A percentile compares a stretch with the other conserved stretches of the same genome.
phyloP scores from a whole-genome alignment of 805 yeast genomes.

The Kodamaea sagamina region DNA sequence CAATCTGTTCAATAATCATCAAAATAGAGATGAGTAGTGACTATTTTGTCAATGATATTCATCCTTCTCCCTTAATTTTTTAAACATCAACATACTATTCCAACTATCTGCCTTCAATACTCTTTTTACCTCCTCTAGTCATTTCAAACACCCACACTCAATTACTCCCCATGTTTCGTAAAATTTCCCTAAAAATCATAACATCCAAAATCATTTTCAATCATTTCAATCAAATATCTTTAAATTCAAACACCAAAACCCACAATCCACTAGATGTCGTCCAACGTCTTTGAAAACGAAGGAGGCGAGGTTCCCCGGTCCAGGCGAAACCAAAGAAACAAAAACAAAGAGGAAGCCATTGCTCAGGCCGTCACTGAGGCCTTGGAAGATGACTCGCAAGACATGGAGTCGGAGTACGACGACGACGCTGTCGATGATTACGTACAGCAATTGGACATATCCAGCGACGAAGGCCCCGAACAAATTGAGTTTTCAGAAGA shows the following conservation, averaged over 20 bases:
- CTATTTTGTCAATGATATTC: too few species aligned
- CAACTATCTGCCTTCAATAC: too few species aligned
- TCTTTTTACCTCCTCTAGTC: too few species aligned
- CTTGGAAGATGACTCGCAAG: neutral
- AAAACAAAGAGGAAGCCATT: neutral
- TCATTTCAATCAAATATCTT: too few species aligned
- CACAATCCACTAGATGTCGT: conserved; percentile 18
- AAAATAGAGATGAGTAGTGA: too few species aligned
- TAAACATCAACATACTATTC: too few species aligned
- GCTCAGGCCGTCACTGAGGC: neutral
- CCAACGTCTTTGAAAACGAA: conserved; percentile 24
- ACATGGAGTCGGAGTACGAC: conserved; percentile 1
- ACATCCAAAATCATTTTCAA: too few species aligned
- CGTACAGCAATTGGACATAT: conserved; percentile 7
- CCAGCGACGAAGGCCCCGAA: conserved; percentile 7
- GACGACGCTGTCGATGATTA: conserved; percentile 7
- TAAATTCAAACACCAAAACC: neutral
- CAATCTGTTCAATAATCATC: too few species aligned
- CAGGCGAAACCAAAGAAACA: neutral
- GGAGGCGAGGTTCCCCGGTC: neutral
- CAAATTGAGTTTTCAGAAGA: conserved; percentile 10
- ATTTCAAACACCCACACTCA: too few species aligned
- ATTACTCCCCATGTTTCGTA: too few species aligned
- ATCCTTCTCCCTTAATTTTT: too few species aligned
- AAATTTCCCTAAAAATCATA: too few species aligned